These are phyloP conservation scores for Sarcocystis neurona DNA, from an alignment of 169 alveolate genomes.

Conservation along the genomic window DNA sequence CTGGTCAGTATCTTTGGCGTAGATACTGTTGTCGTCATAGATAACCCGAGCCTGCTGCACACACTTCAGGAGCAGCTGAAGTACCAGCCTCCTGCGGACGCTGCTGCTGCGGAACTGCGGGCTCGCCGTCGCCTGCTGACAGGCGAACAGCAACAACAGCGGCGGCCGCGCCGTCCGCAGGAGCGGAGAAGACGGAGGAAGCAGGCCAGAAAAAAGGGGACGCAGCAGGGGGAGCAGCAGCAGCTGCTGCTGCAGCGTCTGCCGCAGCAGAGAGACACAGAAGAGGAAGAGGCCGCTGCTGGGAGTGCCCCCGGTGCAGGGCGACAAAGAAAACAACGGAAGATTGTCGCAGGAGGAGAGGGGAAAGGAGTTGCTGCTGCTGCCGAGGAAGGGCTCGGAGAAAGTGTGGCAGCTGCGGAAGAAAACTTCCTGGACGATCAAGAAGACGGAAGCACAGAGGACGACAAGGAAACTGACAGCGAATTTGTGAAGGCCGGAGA, in stretches of 20 bases:
- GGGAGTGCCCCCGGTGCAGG: too few relatives aligned
- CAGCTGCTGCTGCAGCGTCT: too few relatives aligned
- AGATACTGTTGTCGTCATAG: conserved; percentile 82
- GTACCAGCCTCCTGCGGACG: conserved; percentile 16
- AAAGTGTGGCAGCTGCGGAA: too few relatives aligned
- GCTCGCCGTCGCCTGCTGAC: not conserved
- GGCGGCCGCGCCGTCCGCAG: not conserved
- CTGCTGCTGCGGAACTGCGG: conserved; percentile 13
- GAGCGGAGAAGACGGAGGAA: not conserved
- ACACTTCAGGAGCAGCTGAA: conserved; percentile 46
- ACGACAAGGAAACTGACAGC: not conserved
- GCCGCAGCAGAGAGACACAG: too few relatives aligned
- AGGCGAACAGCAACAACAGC: not conserved
- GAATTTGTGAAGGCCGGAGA: not conserved
- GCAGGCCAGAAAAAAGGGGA: not conserved
- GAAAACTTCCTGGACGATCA: not conserved
- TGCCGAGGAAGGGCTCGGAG: not conserved
- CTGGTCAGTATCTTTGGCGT: conserved; percentile 79
- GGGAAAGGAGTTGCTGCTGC: not conserved
- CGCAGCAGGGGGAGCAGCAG: not conserved
- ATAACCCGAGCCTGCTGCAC: conserved; percentile 81
- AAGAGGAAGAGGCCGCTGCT: too few relatives aligned
- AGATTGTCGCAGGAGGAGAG: not conserved
- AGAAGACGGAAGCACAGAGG: not conserved
- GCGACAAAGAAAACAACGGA: not conserved